Evolutionary conservation across 2,329 filamentous ascomycete species (phyloP).

Genomic region (Nemania sp.): DNA sequence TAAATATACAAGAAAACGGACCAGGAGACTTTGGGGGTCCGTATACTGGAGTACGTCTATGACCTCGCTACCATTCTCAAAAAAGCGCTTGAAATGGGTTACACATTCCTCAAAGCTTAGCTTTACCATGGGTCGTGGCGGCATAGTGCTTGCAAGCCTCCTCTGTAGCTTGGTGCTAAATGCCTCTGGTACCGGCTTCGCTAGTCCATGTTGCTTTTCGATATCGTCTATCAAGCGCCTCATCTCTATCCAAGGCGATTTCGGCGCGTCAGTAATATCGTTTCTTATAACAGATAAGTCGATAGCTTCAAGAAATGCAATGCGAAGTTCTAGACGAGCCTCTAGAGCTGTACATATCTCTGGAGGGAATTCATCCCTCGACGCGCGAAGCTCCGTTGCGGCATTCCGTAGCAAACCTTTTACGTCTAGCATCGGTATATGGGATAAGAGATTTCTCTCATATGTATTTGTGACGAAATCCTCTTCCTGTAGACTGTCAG

Average conservation of each 20-base stretch:
- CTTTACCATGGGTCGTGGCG: constrained; percentile 88
- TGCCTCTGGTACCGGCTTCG: constrained; percentile 75
- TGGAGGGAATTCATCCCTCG: constrained; percentile 43
- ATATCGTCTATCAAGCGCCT: constrained; percentile 66
- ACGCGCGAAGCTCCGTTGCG: constrained; percentile 53
- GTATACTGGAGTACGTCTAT: constrained; percentile 75
- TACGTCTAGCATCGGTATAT: constrained; percentile 69
- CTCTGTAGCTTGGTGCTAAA: constrained; percentile 93
- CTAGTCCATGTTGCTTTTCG: constrained; percentile 70
- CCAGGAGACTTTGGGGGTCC: constrained; percentile 76
- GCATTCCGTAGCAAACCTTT: constrained; percentile 62
- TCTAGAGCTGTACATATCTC: constrained; percentile 68
- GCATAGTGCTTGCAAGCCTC: constrained; percentile 92
- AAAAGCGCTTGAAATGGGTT: constrained; percentile 75
- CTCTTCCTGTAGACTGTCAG: constrained; percentile 74
- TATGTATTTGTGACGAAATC: constrained; percentile 96
- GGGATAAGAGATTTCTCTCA: constrained; percentile 78
- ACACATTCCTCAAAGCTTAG: constrained; percentile 79
- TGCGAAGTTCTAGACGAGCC: constrained; percentile 74
- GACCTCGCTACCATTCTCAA: constrained; percentile 77
- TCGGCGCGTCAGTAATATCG: constrained; percentile 59
- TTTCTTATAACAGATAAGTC: constrained; percentile 61
- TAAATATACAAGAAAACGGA: constrained; percentile 55
- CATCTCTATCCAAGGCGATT: constrained; percentile 65
- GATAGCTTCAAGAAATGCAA: constrained; percentile 68